Evolutionary conservation across 2,329 filamentous ascomycete species (phyloP).

Genomic region (Cercospora janseana): DNA sequence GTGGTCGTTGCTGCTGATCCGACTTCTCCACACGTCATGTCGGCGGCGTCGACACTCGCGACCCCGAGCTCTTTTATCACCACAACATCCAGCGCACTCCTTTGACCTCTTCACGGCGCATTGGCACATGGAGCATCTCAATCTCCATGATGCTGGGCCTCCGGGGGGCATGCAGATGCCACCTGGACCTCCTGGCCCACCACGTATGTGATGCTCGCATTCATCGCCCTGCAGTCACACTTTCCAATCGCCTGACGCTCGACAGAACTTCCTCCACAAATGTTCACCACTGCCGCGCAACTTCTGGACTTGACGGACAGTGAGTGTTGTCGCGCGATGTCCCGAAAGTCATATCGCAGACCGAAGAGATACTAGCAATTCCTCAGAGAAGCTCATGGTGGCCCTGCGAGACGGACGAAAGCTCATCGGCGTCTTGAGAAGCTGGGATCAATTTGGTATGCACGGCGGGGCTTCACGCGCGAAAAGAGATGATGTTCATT

Average conservation of each 20-base stretch:
- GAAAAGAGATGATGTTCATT: slow-evolving; percentile 2
- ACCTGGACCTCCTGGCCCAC: slow-evolving; percentile 25
- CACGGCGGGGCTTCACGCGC: neutral
- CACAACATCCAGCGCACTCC: slow-evolving; percentile 11
- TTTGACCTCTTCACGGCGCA: slow-evolving; percentile 6
- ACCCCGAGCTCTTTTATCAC: slow-evolving; percentile 3
- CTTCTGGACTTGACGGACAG: slow-evolving; percentile 95
- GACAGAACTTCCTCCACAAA: slow-evolving; percentile 62
- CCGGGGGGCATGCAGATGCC: slow-evolving; percentile 21
- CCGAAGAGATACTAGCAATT: slow-evolving; percentile 26
- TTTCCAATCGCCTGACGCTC: neutral
- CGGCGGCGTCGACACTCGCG: neutral
- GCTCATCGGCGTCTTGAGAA: slow-evolving; percentile 84
- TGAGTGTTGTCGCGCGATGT: slow-evolving; percentile 51
- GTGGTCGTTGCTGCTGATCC: neutral
- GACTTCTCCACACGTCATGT: slow-evolving; percentile 7
- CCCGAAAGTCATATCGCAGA: neutral
- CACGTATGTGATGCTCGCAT: slow-evolving; percentile 8
- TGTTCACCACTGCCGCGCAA: slow-evolving; percentile 97
- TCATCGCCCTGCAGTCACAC: neutral
- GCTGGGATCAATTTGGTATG: slow-evolving; percentile 96
- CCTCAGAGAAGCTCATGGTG: slow-evolving; percentile 86
- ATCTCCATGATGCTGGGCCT: slow-evolving; percentile 36
- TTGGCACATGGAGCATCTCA: slow-evolving; percentile 37
- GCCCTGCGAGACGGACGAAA: slow-evolving; percentile 91